phyloP scores from a whole-genome alignment of 495 filamentous ascomycete species.

The Lepidopterella palustris region DNA sequence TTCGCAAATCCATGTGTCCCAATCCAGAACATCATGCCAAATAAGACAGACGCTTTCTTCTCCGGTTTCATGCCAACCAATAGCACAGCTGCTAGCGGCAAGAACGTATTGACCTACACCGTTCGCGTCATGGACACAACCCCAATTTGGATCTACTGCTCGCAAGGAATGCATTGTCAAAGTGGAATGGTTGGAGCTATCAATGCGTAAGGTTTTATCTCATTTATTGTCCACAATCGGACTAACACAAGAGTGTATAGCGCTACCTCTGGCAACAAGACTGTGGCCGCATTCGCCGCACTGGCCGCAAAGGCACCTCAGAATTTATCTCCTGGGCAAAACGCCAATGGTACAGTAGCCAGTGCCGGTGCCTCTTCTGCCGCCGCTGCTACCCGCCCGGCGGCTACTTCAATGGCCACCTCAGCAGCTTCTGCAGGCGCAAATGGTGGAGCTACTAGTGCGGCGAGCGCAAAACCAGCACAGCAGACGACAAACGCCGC shows the following conservation, averaged over 20 bases:
- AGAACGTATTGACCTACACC: slow-evolving; percentile 22
- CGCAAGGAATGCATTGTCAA: slow-evolving; percentile 38
- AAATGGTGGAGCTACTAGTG: slow-evolving; percentile 1
- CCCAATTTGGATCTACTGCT: slow-evolving; percentile 41
- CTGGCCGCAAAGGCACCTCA: slow-evolving; percentile 11
- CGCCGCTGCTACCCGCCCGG: not conserved
- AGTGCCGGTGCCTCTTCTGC: not conserved
- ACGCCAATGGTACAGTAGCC: not conserved
- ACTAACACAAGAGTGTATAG: slow-evolving; percentile 8
- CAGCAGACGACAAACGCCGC: slow-evolving; percentile 17
- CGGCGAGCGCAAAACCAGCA: not conserved
- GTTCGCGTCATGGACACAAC: slow-evolving; percentile 38
- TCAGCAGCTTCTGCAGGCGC: not conserved
- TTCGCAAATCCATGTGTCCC: slow-evolving; percentile 41
- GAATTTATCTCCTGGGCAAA: slow-evolving; percentile 22
- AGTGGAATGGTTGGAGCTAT: slow-evolving; percentile 38
- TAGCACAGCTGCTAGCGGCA: not conserved
- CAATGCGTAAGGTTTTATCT: slow-evolving; percentile 30
- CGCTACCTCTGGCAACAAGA: slow-evolving; percentile 23
- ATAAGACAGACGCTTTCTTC: slow-evolving; percentile 34
- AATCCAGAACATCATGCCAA: slow-evolving; percentile 25
- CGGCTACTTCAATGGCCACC: not conserved
- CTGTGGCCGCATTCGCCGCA: slow-evolving; percentile 13
- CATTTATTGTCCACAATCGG: not conserved
- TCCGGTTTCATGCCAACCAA: slow-evolving; percentile 35